A percentile compares a stretch with the other conserved stretches of the same genome.
These are phyloP conservation scores for Chrysoporthe deuterocubensis DNA, from an alignment of 2,329 filamentous ascomycete species.

Conservation along the genomic window DNA sequence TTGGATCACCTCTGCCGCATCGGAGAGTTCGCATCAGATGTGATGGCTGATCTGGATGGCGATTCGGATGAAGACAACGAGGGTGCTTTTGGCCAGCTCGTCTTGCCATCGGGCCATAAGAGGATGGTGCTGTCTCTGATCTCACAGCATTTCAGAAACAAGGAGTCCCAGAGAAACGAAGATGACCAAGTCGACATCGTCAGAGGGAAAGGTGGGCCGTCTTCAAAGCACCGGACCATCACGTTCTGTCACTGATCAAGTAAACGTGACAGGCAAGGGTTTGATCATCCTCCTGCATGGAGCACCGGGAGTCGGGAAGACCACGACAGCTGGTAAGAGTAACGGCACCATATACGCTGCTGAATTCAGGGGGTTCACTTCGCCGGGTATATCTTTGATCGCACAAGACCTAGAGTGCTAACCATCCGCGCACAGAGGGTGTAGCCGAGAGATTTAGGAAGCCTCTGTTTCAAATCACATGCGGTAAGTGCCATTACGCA, in stretches of 20 bases:
- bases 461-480: conserved; percentile 30
- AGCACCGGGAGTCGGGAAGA: conserved; percentile 40
- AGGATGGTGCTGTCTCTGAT: conserved; percentile 38
- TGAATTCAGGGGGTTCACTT: too few relatives aligned
- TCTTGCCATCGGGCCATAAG: conserved; percentile 34
- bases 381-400: not conserved
- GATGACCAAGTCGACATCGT: conserved; percentile 38
- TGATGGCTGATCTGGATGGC: not conserved
- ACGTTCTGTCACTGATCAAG: too few relatives aligned
- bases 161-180: conserved; percentile 19
- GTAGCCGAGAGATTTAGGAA: conserved; percentile 32
- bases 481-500: conserved; percentile 22
- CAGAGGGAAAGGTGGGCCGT: conserved; percentile 38
- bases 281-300: conserved; percentile 41
- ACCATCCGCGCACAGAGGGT: conserved; percentile 27
- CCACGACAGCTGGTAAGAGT: conserved; percentile 35
- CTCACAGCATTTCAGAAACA: conserved; percentile 39
- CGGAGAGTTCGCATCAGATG: too few relatives aligned
- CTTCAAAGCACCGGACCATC: not conserved
- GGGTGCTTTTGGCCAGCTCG: conserved; percentile 35
- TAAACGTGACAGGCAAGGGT: conserved; percentile 34
- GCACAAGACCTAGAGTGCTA: not conserved
- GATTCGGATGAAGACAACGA: conserved; percentile 20
- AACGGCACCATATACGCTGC: too few relatives aligned
- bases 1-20: not conserved